A percentile compares a stretch with the other conserved stretches of the same genome.
Evolutionary conservation across 345 rosid species (phyloP).

Genomic region (Euphorbia tirucalli): DNA sequence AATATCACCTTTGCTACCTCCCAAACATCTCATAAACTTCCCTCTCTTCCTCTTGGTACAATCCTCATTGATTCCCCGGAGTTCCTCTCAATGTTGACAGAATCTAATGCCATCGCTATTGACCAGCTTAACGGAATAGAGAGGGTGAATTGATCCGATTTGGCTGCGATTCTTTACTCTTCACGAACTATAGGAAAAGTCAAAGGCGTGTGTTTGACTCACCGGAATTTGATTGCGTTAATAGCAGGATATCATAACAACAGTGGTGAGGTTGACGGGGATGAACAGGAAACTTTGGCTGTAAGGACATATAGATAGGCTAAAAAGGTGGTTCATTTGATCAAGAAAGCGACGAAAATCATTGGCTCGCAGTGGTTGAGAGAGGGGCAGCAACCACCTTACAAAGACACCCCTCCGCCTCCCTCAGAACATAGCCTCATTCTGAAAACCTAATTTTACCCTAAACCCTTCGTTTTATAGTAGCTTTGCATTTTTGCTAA

Average conservation of each 20-base stretch:
- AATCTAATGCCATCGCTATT: not conserved
- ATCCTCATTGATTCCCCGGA: constrained; percentile 76
- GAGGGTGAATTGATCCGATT: constrained; percentile 48
- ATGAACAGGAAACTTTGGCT: constrained; percentile 32
- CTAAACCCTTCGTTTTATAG: not conserved
- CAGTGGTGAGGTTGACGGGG: not conserved
- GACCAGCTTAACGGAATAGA: constrained; percentile 11
- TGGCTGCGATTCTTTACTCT: constrained; percentile 69
- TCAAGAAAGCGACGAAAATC: not conserved
- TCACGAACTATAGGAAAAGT: constrained; percentile 81
- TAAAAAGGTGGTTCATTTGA: not conserved
- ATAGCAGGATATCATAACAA: constrained; percentile 44
- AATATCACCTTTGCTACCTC: constrained; percentile 69
- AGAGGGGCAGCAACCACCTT: constrained; percentile 5
- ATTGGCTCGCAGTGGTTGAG: constrained; percentile 4
- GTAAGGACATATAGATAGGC: constrained; percentile 17
- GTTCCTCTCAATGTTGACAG: constrained; percentile 49
- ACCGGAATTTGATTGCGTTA: constrained; percentile 66
- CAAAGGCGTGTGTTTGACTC: constrained; percentile 67
- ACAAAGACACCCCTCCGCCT: not conserved
- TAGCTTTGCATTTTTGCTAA: not conserved
- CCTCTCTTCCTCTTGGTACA: constrained; percentile 38
- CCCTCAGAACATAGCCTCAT: constrained; percentile 6
- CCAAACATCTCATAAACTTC: constrained; percentile 39
- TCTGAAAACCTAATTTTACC: not conserved